These are phyloP conservation scores for Rhododendron griersonianum DNA, from an alignment of 148 eudicot species.

Conservation along the genomic window DNA sequence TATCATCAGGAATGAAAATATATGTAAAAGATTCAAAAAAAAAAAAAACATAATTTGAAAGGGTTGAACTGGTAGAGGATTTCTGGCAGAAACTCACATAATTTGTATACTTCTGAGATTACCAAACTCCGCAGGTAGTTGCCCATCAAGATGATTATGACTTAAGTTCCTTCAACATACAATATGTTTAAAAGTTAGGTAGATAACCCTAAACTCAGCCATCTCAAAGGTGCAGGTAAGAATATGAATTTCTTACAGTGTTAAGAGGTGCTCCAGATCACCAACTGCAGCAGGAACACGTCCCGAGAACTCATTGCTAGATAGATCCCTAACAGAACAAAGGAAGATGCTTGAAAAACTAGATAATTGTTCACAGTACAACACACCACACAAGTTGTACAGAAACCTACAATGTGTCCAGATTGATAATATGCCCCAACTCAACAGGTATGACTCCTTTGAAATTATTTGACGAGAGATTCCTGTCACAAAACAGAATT, in stretches of 20 bases:
- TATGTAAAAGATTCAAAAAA: background rate
- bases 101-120: conserved; percentile 49
- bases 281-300: conserved; percentile 58
- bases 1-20: background rate
- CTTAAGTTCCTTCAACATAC: conserved; percentile 44
- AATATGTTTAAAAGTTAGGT: background rate
- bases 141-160: conserved; percentile 41
- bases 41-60: background rate
- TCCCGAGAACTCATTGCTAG: conserved; percentile 54
- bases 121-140: conserved; percentile 51
- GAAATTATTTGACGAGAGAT: conserved; percentile 58
- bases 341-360: background rate
- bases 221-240: background rate
- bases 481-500: conserved; percentile 25
- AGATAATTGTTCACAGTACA: background rate
- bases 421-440: conserved; percentile 55
- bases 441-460: conserved; percentile 53
- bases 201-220: background rate
- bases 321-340: conserved; percentile 46
- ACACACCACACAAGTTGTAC: background rate
- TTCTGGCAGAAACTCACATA: conserved; percentile 32
- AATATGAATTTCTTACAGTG: conserved; percentile 34
- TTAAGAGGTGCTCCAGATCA: conserved; percentile 71
- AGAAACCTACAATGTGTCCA: conserved; percentile 56
- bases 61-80: background rate